Evolutionary conservation across 2,329 filamentous ascomycete genomes (phyloP).

Genomic region (Penicillium sp.): DNA sequence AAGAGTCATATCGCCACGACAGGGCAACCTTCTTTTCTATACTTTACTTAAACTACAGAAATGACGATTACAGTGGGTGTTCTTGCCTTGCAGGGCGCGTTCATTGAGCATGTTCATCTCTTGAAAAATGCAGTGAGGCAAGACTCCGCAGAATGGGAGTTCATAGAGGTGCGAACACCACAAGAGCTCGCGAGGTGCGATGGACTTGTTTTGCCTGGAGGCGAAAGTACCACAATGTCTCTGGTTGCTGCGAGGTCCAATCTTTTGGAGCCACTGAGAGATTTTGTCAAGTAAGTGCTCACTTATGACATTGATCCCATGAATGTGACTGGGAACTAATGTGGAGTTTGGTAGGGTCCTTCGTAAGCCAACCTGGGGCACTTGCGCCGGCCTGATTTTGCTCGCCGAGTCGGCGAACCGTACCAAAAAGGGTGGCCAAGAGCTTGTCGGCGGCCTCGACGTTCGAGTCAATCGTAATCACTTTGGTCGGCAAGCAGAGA

Average conservation of each 20-base stretch:
- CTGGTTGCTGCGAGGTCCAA: constrained; percentile 80
- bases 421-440: constrained; percentile 87
- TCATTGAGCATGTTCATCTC: constrained; percentile 80
- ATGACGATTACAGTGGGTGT: constrained; percentile 57
- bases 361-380: constrained; percentile 88
- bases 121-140: constrained; percentile 63
- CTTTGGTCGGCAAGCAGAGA: constrained; percentile 90
- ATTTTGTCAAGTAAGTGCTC: constrained; percentile 79
- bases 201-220: constrained; percentile 85
- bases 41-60: constrained; percentile 21
- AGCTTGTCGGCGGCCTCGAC: constrained; percentile 86
- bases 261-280: constrained; percentile 76
- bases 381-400: constrained; percentile 90
- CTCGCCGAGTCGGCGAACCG: constrained; percentile 84
- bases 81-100: constrained; percentile 84
- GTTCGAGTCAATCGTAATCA: constrained; percentile 92
- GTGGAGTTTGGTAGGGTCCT: constrained; percentile 55
- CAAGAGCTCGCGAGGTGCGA: constrained; percentile 71
- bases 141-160: constrained; percentile 50
- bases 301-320: neutral
- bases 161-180: constrained; percentile 77
- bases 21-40: neutral
- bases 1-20: constrained; percentile 1
- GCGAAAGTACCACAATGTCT: constrained; percentile 91
- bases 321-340: constrained; percentile 7